Conservation (phyloP, 257 asterid species). For the Prunella vulgaris region DNA sequence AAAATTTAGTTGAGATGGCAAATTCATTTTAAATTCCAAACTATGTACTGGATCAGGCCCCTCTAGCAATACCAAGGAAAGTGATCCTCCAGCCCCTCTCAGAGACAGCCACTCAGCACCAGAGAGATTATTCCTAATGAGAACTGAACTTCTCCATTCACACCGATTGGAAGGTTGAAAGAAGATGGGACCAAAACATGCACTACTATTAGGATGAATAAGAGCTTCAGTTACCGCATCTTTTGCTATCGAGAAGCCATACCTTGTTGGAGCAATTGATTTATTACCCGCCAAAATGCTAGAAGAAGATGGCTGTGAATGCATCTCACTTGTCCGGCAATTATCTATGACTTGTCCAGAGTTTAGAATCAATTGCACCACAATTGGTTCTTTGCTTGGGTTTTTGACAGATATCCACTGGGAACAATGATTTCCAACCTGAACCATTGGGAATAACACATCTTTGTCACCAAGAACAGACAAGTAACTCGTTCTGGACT, state of each 20-base stretch:
- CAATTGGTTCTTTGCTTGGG: slow-evolving; percentile 63
- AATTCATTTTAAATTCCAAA: slow-evolving; percentile 59
- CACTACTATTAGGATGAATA: slow-evolving; percentile 56
- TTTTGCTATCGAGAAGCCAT: slow-evolving; percentile 79
- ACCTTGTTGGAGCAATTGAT: slow-evolving; percentile 50
- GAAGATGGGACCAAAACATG: slow-evolving; percentile 74
- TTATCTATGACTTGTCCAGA: slow-evolving; percentile 64
- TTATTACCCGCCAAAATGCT: slow-evolving; percentile 36
- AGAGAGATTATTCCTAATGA: slow-evolving; percentile 81
- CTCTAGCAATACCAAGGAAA: slow-evolving; percentile 63
- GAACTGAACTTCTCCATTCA: slow-evolving; percentile 79
- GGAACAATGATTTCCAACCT: slow-evolving; percentile 61
- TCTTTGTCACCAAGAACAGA: slow-evolving; percentile 57
- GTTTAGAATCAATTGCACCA: slow-evolving; percentile 74
- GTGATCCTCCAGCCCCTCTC: slow-evolving; percentile 72
- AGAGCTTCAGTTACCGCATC: slow-evolving; percentile 77
- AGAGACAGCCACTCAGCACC: slow-evolving; percentile 88
- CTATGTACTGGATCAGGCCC: slow-evolving; percentile 48
- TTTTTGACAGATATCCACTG: slow-evolving; percentile 60
- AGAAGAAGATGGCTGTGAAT: slow-evolving; percentile 41
- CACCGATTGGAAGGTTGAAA: slow-evolving; percentile 84
- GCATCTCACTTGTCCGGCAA: slow-evolving; percentile 48
- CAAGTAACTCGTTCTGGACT: slow-evolving; percentile 43
- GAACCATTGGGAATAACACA: slow-evolving; percentile 50
- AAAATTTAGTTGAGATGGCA: slow-evolving; percentile 32